These are phyloP conservation scores for Globisporangium recalcitrans DNA, from an alignment of 352 stramenopile species.

Conservation along the genomic window DNA sequence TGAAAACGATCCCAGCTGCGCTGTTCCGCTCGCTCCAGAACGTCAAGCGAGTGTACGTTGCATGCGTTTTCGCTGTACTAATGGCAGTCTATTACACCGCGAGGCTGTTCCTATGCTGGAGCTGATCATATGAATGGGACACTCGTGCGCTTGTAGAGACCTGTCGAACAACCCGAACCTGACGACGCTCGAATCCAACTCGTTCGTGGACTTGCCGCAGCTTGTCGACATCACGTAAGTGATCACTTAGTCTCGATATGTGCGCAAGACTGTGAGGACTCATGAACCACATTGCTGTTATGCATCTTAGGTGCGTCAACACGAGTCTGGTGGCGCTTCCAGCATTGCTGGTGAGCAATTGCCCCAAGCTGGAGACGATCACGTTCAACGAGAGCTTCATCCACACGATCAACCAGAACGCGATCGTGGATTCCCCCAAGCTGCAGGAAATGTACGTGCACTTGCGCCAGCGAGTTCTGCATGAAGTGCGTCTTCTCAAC, in stretches of 20 bases:
- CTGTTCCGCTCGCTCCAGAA: conserved; percentile 42
- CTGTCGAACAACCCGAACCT: conserved; percentile 53
- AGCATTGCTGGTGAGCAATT: conserved; percentile 27
- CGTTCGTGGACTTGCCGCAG: conserved; percentile 37
- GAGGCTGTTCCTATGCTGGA: not conserved
- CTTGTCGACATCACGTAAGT: conserved; percentile 43
- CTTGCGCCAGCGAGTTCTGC: too few species aligned
- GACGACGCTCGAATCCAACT: conserved; percentile 35
- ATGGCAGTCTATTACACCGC: not conserved
- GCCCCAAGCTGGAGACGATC: conserved; percentile 31
- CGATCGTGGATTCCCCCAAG: conserved; percentile 30
- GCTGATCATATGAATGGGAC: not conserved
- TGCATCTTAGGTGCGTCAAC: conserved; percentile 27
- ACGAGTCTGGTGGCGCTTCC: conserved; percentile 38
- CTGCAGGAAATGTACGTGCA: conserved; percentile 35
- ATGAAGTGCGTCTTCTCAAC: too few species aligned
- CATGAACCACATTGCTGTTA: conserved; percentile 1
- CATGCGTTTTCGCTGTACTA: not conserved
- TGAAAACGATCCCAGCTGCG: conserved; percentile 30
- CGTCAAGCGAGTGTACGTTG: conserved; percentile 34
- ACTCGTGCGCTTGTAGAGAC: conserved; percentile 22
- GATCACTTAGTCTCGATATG: too few species aligned
- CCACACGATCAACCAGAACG: conserved; percentile 23
- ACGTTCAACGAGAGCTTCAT: conserved; percentile 39
- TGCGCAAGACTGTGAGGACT: not conserved